A percentile compares a stretch with the other conserved stretches of the same genome.
These are phyloP conservation scores for Jaenimonas drosophilae DNA, from an alignment of 208 protist species.

Conservation along the genomic window DNA sequence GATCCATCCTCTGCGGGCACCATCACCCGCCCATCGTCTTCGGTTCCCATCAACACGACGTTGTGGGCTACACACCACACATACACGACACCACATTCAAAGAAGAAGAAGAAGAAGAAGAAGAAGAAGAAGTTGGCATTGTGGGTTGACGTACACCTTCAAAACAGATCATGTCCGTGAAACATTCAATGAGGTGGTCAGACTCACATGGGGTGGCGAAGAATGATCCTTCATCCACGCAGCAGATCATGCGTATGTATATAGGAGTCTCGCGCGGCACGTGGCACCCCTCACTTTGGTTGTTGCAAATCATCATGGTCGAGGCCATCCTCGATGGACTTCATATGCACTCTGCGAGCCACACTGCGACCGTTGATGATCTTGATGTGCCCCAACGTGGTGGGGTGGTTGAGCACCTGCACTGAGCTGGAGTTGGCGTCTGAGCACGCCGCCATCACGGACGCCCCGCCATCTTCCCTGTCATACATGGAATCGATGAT, in stretches of 20 bases:
- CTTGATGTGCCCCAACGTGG: slow-evolving; percentile 20
- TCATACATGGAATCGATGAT: slow-evolving; percentile 21
- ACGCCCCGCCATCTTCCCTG: not conserved
- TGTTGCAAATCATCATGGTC: slow-evolving; percentile 15
- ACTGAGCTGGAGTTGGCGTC: too few species aligned
- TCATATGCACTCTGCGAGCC: slow-evolving; percentile 26
- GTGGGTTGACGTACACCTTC: too few species aligned
- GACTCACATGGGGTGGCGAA: too few species aligned
- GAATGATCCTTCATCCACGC: too few species aligned
- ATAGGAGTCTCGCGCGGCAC: too few species aligned
- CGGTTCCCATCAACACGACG: too few species aligned
- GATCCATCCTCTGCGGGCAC: too few species aligned
- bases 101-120: not conserved
- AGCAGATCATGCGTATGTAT: too few species aligned
- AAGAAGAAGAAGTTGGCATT: not conserved
- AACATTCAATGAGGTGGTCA: too few species aligned
- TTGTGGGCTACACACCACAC: too few species aligned
- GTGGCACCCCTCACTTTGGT: not conserved
- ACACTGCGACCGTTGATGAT: slow-evolving; percentile 33
- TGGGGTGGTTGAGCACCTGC: too few species aligned
- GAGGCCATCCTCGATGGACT: slow-evolving; percentile 20
- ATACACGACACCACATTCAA: not conserved
- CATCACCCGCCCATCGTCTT: too few species aligned
- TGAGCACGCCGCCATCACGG: not conserved
- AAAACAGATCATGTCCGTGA: not conserved